phyloP scores from a whole-genome alignment of 1,139 yeast species.

The Sugiyamaella sp. region DNA sequence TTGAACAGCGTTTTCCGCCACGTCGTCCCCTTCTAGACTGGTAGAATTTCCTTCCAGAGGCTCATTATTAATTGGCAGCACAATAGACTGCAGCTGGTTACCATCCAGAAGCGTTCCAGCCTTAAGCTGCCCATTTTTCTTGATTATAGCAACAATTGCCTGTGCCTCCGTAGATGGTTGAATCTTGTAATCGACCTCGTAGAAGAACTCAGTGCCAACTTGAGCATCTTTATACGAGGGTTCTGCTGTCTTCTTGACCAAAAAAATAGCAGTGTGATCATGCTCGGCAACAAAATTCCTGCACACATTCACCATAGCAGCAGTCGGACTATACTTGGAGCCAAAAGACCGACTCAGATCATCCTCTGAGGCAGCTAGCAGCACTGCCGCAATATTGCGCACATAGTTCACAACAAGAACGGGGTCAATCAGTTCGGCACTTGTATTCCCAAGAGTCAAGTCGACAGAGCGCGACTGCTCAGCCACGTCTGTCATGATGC shows the following conservation, averaged over 20 bases:
- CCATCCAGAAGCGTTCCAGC: slow-evolving; percentile 39
- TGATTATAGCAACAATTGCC: slow-evolving; percentile 48
- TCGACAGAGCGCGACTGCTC: not conserved
- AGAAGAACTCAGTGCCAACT: not conserved
- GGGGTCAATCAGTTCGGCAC: not conserved
- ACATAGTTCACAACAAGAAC: slow-evolving; percentile 17
- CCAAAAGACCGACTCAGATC: slow-evolving; percentile 34
- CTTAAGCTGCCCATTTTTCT: slow-evolving; percentile 47
- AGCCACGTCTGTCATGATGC: not conserved
- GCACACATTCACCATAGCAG: slow-evolving; percentile 22
- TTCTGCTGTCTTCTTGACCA: slow-evolving; percentile 32
- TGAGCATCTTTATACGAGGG: not conserved
- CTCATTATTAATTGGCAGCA: slow-evolving; percentile 32
- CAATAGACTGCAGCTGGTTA: slow-evolving; percentile 46
- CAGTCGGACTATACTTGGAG: slow-evolving; percentile 16
- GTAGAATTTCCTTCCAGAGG: not conserved
- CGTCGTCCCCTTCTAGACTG: not conserved
- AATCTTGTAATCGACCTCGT: slow-evolving; percentile 16
- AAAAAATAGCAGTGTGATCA: slow-evolving; percentile 33
- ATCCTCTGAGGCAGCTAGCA: slow-evolving; percentile 31
- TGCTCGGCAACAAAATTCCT: slow-evolving; percentile 32
- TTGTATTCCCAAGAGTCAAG: not conserved
- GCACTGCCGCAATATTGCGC: slow-evolving; percentile 25
- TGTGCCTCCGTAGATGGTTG: slow-evolving; percentile 24
- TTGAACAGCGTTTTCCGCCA: not conserved